Evolutionary conservation across 768 basidiomycete species (phyloP).

Genomic region (Lactifluus rugatus): DNA sequence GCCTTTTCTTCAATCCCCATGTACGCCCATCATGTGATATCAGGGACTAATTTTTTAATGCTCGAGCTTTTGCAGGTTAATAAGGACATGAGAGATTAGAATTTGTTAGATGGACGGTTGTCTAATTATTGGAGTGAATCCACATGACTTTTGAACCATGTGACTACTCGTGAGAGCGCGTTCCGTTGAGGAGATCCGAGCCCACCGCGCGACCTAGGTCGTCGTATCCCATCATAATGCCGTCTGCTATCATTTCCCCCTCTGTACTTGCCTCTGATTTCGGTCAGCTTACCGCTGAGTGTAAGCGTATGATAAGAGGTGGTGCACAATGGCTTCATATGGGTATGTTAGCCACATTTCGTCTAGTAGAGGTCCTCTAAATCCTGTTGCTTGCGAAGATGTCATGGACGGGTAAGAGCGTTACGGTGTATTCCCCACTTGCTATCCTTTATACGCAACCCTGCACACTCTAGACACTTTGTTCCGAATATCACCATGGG

Average conservation of each 20-base stretch:
- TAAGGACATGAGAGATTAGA: constrained; percentile 45
- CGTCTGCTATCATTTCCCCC: constrained; percentile 87
- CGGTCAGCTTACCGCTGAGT: constrained; percentile 89
- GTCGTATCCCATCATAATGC: constrained; percentile 46
- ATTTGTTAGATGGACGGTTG: constrained; percentile 11
- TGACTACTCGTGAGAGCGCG: background rate
- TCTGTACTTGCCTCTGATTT: constrained; percentile 97
- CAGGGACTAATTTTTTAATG: constrained; percentile 3
- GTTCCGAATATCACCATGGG: constrained; percentile 99
- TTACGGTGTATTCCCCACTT: background rate
- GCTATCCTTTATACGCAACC: background rate
- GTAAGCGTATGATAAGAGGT: constrained; percentile 88
- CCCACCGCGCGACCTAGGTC: too few species aligned
- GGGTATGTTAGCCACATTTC: constrained; percentile 43
- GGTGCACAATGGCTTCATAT: constrained; percentile 99
- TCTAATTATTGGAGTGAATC: constrained; percentile 2
- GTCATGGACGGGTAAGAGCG: constrained; percentile 87
- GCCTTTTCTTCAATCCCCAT: constrained; percentile 70
- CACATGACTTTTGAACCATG: background rate
- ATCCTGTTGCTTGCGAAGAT: constrained; percentile 40
- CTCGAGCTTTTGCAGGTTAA: constrained; percentile 37
- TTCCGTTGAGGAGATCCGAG: too few species aligned
- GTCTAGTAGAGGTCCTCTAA: background rate
- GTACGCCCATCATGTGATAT: constrained; percentile 32
- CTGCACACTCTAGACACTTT: constrained; percentile 60